Evolutionary conservation across 305 asterid genomes (phyloP).

Genomic region (Plantago rigida): DNA sequence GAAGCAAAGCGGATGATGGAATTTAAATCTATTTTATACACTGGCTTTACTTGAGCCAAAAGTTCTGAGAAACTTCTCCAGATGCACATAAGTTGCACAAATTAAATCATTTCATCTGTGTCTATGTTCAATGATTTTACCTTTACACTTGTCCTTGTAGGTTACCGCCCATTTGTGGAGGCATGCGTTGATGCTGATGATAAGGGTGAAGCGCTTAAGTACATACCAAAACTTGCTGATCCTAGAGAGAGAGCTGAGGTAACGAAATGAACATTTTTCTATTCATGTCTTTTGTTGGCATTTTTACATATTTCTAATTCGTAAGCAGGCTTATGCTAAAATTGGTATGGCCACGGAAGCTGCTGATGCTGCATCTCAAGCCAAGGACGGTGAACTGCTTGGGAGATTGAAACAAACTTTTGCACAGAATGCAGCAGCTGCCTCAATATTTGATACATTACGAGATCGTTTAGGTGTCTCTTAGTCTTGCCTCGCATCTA

Average conservation of each 20-base stretch:
- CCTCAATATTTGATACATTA: conserved; percentile 68
- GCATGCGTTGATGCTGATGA: conserved; percentile 86
- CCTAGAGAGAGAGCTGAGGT: conserved; percentile 92
- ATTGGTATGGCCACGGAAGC: conserved; percentile 97
- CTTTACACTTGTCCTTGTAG: conserved; percentile 32
- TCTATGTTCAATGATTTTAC: not conserved
- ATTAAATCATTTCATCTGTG: not conserved
- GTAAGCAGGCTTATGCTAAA: conserved; percentile 71
- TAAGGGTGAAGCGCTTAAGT: conserved; percentile 77
- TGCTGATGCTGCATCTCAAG: conserved; percentile 84
- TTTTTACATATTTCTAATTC: conserved; percentile 1
- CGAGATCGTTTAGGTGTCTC: conserved; percentile 74
- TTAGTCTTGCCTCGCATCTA: conserved; percentile 25
- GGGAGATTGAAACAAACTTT: conserved; percentile 60
- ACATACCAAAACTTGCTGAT: conserved; percentile 82
- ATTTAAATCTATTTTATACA: too few relatives aligned
- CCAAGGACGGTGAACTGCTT: conserved; percentile 83
- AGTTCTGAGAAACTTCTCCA: too few relatives aligned
- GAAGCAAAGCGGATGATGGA: too few relatives aligned
- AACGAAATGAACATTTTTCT: conserved; percentile 13
- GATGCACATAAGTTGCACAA: too few relatives aligned
- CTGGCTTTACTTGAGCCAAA: too few relatives aligned
- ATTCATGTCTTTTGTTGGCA: not conserved
- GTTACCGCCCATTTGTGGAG: conserved; percentile 95
- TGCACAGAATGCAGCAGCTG: conserved; percentile 64